Evolutionary conservation across 2,329 filamentous ascomycete genomes (phyloP), one percentile per base, ranked within the genome.

Genomic region (Curvularia lunata): DNA sequence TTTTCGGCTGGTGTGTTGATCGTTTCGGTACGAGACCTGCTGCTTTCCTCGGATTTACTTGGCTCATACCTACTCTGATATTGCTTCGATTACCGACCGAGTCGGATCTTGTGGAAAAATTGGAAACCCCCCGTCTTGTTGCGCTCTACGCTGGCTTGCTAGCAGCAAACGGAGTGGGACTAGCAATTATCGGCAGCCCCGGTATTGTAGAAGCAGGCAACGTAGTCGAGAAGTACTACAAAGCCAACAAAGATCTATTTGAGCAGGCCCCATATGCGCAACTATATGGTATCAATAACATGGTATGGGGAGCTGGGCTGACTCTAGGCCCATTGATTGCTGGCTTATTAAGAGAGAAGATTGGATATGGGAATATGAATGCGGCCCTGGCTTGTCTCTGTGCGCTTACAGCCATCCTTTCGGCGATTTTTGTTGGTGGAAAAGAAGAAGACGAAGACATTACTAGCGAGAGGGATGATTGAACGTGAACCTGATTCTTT

Each of bases 231-330:
- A 80, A 78, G 41, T 87, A 85, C 64, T 80, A 85, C 58, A 77
- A 81, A 45, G 81, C 81, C 1, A 88, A 88, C 54, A 78, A 78
- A 1, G 80, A 80, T 0, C 77, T 85, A 49, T 88, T 88, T 62
- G 43, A 84, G 1, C 77, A 83, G 4, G 84, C 84, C 0, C 86
- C 86, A 0, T 88, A 88, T 67, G 86, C 86, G 1, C 87, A 89
- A 72, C 78, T 89, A 0, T 90, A 88, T 69, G 86, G 84, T 2
- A 76, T 89, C 57, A 87, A 85, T 64, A 85, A 82, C n/a, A 82
- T 88, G 79, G 80, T 86, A 0, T 89, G 87, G 70, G 84, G 83
- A 58, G 74, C 79, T 0, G 87, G 88, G 0, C 73, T 89, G 50
- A 83, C 86, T 0, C 52, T 88, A 5, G 88, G 88, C 0, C 87